phyloP scores from a whole-genome alignment of 2,329 filamentous ascomycete species.

The Microsporum ferrugineum region DNA sequence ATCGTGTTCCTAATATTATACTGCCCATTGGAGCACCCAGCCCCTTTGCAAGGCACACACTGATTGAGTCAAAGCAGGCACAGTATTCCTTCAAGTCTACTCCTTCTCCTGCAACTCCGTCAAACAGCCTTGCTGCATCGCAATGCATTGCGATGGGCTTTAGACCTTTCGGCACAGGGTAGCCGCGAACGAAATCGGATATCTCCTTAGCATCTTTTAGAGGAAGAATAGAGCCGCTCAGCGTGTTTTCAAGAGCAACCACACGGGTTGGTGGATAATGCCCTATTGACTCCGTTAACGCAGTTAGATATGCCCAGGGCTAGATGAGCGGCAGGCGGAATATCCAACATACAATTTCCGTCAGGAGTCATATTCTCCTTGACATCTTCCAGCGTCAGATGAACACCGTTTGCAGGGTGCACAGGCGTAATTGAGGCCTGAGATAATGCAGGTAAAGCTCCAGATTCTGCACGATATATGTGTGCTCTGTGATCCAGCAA shows the following conservation, averaged over 20 bases:
- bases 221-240: slow-evolving; percentile 21
- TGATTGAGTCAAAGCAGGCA: slow-evolving; percentile 24
- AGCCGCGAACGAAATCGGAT: slow-evolving; percentile 19
- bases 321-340: background rate
- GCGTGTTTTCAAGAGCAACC: slow-evolving; percentile 22
- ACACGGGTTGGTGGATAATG: slow-evolving; percentile 24
- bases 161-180: slow-evolving; percentile 17
- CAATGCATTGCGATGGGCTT: slow-evolving; percentile 23
- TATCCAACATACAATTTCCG: slow-evolving; percentile 17
- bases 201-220: slow-evolving; percentile 22
- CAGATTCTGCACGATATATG: slow-evolving; percentile 24
- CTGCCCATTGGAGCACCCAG: slow-evolving; percentile 26
- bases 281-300: slow-evolving; percentile 10
- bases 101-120: slow-evolving; percentile 20
- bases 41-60: slow-evolving; percentile 26
- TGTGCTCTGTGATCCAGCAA: slow-evolving; percentile 27
- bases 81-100: slow-evolving; percentile 22
- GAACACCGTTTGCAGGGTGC: slow-evolving; percentile 23
- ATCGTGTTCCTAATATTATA: slow-evolving; percentile 20
- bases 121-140: slow-evolving; percentile 24
- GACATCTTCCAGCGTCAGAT: slow-evolving; percentile 28
- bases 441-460: slow-evolving; percentile 22
- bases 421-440: slow-evolving; percentile 24
- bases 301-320: background rate
- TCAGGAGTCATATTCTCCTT: slow-evolving; percentile 20